Percentiles rank a stretch among this genome's conserved stretches.
Evolutionary conservation across 441 rosid genomes (phyloP).

Genomic region (Euphorbia schlechtendalii): DNA sequence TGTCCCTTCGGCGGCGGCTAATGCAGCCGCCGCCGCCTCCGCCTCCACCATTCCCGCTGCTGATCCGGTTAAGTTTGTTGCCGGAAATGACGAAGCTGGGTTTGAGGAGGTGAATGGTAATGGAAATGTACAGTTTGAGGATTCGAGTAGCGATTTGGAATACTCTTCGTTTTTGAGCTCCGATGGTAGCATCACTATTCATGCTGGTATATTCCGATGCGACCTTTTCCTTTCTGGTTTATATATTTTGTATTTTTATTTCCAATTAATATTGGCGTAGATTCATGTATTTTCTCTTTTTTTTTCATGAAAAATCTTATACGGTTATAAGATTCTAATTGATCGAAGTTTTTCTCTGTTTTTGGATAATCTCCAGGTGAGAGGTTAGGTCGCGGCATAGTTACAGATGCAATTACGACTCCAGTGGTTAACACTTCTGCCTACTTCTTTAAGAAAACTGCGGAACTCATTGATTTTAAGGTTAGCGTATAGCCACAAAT

Average conservation of each 20-base stretch:
- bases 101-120: slow-evolving; percentile 34
- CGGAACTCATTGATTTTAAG: slow-evolving; percentile 89
- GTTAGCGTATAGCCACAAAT: slow-evolving; percentile 16
- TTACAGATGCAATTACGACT: slow-evolving; percentile 92
- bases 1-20: slow-evolving; percentile 35
- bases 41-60: slow-evolving; percentile 37
- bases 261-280: not conserved
- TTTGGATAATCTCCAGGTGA: slow-evolving; percentile 47
- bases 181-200: slow-evolving; percentile 85
- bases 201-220: slow-evolving; percentile 55
- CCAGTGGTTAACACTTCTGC: slow-evolving; percentile 96
- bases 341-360: not conserved
- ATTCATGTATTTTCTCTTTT: not conserved
- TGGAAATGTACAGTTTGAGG: slow-evolving; percentile 49
- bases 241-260: not conserved
- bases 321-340: not conserved
- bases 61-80: slow-evolving; percentile 28
- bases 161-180: slow-evolving; percentile 61
- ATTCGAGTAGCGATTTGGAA: slow-evolving; percentile 25
- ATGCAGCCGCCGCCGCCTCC: slow-evolving; percentile 37
- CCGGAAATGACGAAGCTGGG: slow-evolving; percentile 37
- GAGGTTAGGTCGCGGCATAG: slow-evolving; percentile 89
- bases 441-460: slow-evolving; percentile 74
- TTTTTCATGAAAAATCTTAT: not conserved
- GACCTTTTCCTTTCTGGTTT: not conserved